These are phyloP conservation scores for Fusarium coicis DNA, from an alignment of 2,329 filamentous ascomycete species.

Conservation along the genomic window DNA sequence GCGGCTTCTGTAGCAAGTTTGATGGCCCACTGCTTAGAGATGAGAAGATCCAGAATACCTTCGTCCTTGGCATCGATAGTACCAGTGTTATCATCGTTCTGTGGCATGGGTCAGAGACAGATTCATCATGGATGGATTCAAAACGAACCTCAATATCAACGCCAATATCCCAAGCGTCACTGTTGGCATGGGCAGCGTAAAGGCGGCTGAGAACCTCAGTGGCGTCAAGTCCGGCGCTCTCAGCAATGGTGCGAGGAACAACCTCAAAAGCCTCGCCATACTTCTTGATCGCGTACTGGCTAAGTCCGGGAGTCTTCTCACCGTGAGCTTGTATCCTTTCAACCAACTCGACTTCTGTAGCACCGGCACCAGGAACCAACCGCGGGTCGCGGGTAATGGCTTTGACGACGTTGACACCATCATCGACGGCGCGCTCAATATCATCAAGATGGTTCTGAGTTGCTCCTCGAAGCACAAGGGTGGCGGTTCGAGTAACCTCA, in stretches of 20 bases:
- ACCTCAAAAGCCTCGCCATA: slow-evolving; percentile 98
- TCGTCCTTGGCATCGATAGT: slow-evolving; percentile 86
- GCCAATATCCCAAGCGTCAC: slow-evolving; percentile 88
- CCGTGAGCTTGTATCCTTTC: slow-evolving; percentile 91
- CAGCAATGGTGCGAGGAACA: slow-evolving; percentile 90
- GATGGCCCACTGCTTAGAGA: slow-evolving; percentile 96
- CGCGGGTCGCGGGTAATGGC: slow-evolving; percentile 94
- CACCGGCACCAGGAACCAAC: slow-evolving; percentile 92
- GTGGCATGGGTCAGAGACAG: slow-evolving; percentile 33
- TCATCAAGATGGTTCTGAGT: slow-evolving; percentile 99
- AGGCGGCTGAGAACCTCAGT: slow-evolving; percentile 94
- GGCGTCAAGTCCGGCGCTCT: slow-evolving; percentile 94
- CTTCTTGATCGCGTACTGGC: slow-evolving; percentile 97
- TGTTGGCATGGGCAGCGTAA: slow-evolving; percentile 92
- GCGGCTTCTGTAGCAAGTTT: slow-evolving; percentile 95
- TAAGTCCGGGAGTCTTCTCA: slow-evolving; percentile 90
- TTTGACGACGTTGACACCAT: slow-evolving; percentile 98
- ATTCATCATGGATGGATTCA: background rate
- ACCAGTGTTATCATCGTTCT: slow-evolving; percentile 82
- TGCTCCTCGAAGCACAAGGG: slow-evolving; percentile 91
- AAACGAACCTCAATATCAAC: slow-evolving; percentile 84
- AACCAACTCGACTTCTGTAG: slow-evolving; percentile 92
- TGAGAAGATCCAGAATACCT: slow-evolving; percentile 91
- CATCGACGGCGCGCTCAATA: slow-evolving; percentile 94
- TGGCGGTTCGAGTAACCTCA: slow-evolving; percentile 91